Conservation (phyloP, 495 filamentous ascomycete species). For the Tuber aestivum region DNA sequence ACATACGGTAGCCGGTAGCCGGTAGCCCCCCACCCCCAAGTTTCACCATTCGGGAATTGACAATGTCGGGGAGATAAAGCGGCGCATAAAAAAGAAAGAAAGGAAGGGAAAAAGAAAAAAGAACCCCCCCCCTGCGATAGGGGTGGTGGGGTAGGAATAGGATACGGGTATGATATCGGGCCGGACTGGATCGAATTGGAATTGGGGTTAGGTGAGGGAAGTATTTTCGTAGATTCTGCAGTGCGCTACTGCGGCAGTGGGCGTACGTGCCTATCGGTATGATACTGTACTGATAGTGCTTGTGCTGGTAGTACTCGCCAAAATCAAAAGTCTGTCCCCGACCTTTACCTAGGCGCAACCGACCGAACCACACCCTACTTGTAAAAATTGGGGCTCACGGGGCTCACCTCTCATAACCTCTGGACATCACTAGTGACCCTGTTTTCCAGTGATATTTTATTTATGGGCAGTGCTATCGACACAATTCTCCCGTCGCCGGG, state of each 20-base stretch:
- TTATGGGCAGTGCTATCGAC: too few species aligned
- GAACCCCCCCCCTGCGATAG: background rate
- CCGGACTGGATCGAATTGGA: background rate
- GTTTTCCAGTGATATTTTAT: too few species aligned
- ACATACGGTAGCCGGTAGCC: too few species aligned
- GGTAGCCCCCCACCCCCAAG: background rate
- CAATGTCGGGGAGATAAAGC: background rate
- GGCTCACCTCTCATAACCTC: too few species aligned
- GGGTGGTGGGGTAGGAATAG: background rate
- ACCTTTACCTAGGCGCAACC: too few species aligned
- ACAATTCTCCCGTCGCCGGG: too few species aligned
- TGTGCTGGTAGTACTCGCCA: too few species aligned
- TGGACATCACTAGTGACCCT: too few species aligned
- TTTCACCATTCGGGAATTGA: background rate
- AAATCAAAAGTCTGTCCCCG: too few species aligned
- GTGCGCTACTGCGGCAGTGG: background rate
- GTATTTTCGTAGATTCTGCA: background rate
- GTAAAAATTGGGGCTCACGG: too few species aligned
- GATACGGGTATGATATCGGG: background rate
- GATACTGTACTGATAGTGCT: too few species aligned
- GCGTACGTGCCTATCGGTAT: background rate
- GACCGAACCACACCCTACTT: too few species aligned
- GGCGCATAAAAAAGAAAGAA: background rate
- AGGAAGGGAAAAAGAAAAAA: background rate
- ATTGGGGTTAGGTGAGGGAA: background rate